Percentiles rank a stretch among this genome's conserved stretches.
phyloP scores from a whole-genome alignment of 805 yeast species.

The Saccharomyces eubayanus region DNA sequence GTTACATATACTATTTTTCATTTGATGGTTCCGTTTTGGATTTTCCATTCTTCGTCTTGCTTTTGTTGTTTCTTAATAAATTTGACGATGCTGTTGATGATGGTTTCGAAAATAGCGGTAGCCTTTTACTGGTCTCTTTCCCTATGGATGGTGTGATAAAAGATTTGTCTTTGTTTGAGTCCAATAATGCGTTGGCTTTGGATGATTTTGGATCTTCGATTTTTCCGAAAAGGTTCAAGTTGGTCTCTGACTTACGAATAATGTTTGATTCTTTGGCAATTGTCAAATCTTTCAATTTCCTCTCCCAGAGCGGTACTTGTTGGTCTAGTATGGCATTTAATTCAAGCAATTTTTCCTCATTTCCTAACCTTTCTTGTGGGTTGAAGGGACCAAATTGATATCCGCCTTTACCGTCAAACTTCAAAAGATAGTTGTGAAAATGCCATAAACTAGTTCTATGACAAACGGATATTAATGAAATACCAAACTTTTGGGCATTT shows the following conservation, averaged over 20 bases:
- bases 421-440: slow-evolving; percentile 73
- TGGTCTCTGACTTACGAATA: slow-evolving; percentile 26
- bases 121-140: not conserved
- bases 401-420: slow-evolving; percentile 79
- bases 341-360: slow-evolving; percentile 69
- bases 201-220: not conserved
- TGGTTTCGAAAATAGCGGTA: not conserved
- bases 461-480: slow-evolving; percentile 81
- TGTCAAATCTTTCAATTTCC: slow-evolving; percentile 56
- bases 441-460: slow-evolving; percentile 91
- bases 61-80: not conserved
- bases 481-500: slow-evolving; percentile 70
- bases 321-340: slow-evolving; percentile 60
- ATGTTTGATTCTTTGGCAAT: slow-evolving; percentile 38
- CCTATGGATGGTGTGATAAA: not conserved
- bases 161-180: not conserved
- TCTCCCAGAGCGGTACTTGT: slow-evolving; percentile 57
- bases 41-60: not conserved
- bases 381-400: slow-evolving; percentile 56
- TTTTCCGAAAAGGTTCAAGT: slow-evolving; percentile 8
- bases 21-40: not conserved
- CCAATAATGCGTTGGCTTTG: not conserved
- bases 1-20: not conserved
- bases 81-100: not conserved
- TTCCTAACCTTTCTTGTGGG: slow-evolving; percentile 60